Conservation (phyloP, 257 asterid species). For the Vinca minor region DNA sequence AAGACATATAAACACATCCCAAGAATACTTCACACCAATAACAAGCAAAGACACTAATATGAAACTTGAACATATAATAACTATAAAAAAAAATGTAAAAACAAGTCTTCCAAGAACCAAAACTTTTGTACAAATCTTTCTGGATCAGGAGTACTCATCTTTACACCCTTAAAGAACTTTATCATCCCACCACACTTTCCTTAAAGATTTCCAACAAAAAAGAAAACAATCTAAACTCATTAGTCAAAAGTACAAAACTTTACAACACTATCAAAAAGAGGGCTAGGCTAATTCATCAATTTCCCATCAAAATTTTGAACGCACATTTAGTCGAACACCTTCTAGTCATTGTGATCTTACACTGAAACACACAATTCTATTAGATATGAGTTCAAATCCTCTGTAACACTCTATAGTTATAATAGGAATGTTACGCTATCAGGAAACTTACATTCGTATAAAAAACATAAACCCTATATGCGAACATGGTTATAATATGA, state of each 20-base stretch:
- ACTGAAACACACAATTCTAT: not conserved
- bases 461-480: too few relatives aligned
- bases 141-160: not conserved
- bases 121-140: not conserved
- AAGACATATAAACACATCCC: not conserved
- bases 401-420: too few relatives aligned
- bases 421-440: too few relatives aligned
- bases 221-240: not conserved
- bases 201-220: not conserved
- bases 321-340: not conserved
- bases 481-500: too few relatives aligned
- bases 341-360: constrained; percentile 4
- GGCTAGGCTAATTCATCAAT: too few relatives aligned
- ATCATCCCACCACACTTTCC: not conserved
- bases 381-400: too few relatives aligned
- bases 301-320: not conserved
- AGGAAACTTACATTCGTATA: too few relatives aligned
- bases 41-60: not conserved
- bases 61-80: not conserved
- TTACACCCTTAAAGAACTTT: not conserved
- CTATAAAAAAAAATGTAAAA: too few relatives aligned
- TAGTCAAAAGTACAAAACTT: not conserved
- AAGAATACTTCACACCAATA: not conserved
- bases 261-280: too few relatives aligned
- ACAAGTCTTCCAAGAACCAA: not conserved